Percentiles rank a stretch among this genome's conserved stretches.
phyloP scores from a whole-genome alignment of 2,329 filamentous ascomycete species.

The Hirsutella minnesotensis region DNA sequence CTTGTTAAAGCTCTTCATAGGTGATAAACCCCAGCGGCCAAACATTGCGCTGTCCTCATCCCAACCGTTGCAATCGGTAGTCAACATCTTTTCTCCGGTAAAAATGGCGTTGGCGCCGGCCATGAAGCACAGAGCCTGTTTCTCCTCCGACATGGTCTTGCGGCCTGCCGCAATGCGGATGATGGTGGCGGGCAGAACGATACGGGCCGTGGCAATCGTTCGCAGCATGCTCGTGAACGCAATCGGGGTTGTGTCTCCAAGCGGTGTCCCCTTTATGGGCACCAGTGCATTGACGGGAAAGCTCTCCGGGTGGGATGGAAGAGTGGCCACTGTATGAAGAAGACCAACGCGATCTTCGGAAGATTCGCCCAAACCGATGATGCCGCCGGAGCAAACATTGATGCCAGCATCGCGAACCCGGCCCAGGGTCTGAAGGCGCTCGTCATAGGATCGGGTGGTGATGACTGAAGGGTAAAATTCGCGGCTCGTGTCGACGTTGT shows the following conservation, averaged over 20 bases:
- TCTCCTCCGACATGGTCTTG: conserved; percentile 75
- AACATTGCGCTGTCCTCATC: conserved; percentile 82
- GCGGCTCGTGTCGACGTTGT: conserved; percentile 83
- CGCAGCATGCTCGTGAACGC: conserved; percentile 69
- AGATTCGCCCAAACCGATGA: conserved; percentile 73
- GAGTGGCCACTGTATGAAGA: conserved; percentile 68
- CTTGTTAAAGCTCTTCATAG: conserved; percentile 50
- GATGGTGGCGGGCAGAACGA: conserved; percentile 76
- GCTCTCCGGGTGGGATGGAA: conserved; percentile 75
- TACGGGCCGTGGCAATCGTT: conserved; percentile 71
- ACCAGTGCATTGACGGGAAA: conserved; percentile 89
- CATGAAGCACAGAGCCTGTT: conserved; percentile 82
- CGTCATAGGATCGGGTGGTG: conserved; percentile 76
- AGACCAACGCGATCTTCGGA: conserved; percentile 71
- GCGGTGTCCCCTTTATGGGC: conserved; percentile 78
- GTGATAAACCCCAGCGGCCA: conserved; percentile 65
- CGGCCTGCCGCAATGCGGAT: conserved; percentile 78
- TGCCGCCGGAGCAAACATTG: conserved; percentile 83
- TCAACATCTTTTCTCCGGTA: conserved; percentile 92
- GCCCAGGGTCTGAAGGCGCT: conserved; percentile 66
- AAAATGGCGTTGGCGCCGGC: conserved; percentile 91
- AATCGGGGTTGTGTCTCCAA: conserved; percentile 62
- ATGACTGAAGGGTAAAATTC: conserved; percentile 85
- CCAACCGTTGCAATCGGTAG: conserved; percentile 83
- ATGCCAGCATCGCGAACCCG: conserved; percentile 79